Percentiles rank a stretch among this genome's conserved stretches.
phyloP scores from a whole-genome alignment of 2,329 filamentous ascomycete genomes.

The Cercospora zeae-maydis region DNA sequence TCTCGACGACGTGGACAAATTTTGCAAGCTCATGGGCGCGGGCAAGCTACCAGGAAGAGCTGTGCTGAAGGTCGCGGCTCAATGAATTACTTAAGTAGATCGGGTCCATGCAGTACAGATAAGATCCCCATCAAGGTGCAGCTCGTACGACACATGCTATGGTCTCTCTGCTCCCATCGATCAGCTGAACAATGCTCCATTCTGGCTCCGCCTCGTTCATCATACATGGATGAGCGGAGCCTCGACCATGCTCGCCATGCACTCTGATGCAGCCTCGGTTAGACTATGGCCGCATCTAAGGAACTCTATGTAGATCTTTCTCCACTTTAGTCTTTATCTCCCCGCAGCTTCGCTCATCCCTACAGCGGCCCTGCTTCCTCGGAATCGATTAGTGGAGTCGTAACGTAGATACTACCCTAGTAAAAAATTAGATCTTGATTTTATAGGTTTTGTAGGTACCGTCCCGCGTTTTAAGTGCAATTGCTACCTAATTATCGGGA shows the following conservation, averaged over 20 bases:
- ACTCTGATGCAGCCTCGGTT: conserved; percentile 3
- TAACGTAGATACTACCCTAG: too few species aligned
- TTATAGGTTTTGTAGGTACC: too few species aligned
- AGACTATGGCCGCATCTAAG: neutral
- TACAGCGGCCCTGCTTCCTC: too few species aligned
- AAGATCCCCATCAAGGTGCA: conserved; percentile 11
- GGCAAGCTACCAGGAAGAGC: conserved; percentile 43
- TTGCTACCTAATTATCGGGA: too few species aligned
- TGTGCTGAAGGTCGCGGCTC: conserved; percentile 40
- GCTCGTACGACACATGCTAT: neutral
- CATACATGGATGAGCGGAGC: conserved; percentile 1
- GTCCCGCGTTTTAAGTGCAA: too few species aligned
- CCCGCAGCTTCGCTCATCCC: neutral
- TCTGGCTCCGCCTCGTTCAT: neutral
- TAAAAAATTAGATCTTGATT: too few species aligned
- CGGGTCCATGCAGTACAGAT: neutral
- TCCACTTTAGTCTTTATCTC: neutral
- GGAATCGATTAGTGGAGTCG: too few species aligned
- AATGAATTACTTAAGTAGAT: neutral
- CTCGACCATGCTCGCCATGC: neutral
- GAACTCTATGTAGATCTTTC: neutral
- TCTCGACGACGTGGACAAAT: conserved; percentile 40
- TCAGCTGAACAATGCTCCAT: neutral
- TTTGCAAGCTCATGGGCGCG: conserved; percentile 39
- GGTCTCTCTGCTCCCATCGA: neutral